A percentile compares a stretch with the other conserved stretches of the same genome.
phyloP scores from a whole-genome alignment of 768 basidiomycete species.

The Dioszegia aurantiaca region DNA sequence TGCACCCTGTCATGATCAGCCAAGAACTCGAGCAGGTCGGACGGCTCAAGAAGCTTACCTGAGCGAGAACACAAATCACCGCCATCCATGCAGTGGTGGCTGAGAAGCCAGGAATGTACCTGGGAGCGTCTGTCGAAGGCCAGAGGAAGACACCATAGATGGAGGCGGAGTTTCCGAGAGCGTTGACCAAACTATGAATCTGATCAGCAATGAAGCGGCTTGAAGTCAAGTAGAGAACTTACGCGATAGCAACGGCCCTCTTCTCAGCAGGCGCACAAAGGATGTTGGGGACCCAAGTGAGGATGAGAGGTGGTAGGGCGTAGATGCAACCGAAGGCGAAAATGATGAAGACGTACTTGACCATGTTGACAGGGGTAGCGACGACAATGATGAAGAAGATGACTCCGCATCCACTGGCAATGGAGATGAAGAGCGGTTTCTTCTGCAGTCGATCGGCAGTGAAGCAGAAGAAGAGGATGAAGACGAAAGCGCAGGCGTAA shows the following conservation, averaged over 20 bases:
- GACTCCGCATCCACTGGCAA: conserved; percentile 25
- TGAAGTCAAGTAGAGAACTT: no score
- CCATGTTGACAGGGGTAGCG: conserved; percentile 28
- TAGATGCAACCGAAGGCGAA: conserved; percentile 51
- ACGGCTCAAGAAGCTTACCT: no score
- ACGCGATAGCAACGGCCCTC: conserved; percentile 47
- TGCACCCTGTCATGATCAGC: no score
- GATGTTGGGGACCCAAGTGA: conserved; percentile 52
- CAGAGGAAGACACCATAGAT: conserved; percentile 53
- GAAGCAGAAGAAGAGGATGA: conserved; percentile 46
- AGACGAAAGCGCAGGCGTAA: conserved; percentile 39
- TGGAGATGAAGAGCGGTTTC: conserved; percentile 44
- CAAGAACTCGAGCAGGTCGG: no score
- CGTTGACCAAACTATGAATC: conserved; percentile 38
- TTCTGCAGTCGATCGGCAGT: conserved; percentile 46
- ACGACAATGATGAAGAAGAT: conserved; percentile 49
- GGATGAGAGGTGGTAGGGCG: conserved; percentile 42
- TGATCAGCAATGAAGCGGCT: no score
- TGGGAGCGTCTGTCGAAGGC: conserved; percentile 44
- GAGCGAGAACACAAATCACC: conserved; percentile 35
- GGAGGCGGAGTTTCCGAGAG: conserved; percentile 42
- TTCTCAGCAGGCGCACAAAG: conserved; percentile 48
- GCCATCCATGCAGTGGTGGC: conserved; percentile 46
- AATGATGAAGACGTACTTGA: conserved; percentile 50
- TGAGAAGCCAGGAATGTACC: conserved; percentile 49